phyloP scores from a whole-genome alignment of 768 basidiomycete genomes.

The Agrocybe praecox region DNA sequence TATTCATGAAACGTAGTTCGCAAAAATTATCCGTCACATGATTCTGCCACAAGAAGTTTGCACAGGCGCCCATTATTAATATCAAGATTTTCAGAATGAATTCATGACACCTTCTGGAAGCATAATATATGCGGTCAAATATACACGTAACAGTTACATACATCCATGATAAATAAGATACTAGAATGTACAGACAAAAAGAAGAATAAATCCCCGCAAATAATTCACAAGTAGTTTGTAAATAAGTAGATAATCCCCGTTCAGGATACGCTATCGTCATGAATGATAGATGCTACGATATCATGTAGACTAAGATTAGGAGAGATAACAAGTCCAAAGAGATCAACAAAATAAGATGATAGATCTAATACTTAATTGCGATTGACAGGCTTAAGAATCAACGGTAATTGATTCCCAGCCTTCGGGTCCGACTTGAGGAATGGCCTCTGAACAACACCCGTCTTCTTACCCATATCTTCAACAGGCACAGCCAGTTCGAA shows the following conservation, averaged over 20 bases:
- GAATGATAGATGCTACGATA: no score
- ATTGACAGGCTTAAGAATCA: slow-evolving; percentile 36
- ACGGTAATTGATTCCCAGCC: slow-evolving; percentile 46
- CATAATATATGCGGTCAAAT: neutral
- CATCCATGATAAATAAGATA: neutral
- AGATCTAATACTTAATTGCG: neutral
- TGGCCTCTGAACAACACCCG: slow-evolving; percentile 45
- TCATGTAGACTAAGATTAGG: no score
- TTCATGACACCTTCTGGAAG: neutral
- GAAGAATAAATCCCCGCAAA: no score
- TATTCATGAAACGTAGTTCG: no score
- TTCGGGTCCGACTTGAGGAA: slow-evolving; percentile 43
- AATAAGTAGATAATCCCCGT: no score
- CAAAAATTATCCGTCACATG: no score
- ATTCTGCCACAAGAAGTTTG: no score
- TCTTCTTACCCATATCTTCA: slow-evolving; percentile 33
- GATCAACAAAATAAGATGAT: neutral
- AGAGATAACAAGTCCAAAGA: neutral
- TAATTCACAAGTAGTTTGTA: no score
- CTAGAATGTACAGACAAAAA: no score
- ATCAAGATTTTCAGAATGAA: neutral
- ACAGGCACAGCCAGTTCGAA: slow-evolving; percentile 50
- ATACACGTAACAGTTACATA: neutral
- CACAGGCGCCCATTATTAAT: neutral
- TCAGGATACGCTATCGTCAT: no score